Conservation (phyloP, 1,284 basidiomycete species). For the Malassezia psittaci region DNA sequence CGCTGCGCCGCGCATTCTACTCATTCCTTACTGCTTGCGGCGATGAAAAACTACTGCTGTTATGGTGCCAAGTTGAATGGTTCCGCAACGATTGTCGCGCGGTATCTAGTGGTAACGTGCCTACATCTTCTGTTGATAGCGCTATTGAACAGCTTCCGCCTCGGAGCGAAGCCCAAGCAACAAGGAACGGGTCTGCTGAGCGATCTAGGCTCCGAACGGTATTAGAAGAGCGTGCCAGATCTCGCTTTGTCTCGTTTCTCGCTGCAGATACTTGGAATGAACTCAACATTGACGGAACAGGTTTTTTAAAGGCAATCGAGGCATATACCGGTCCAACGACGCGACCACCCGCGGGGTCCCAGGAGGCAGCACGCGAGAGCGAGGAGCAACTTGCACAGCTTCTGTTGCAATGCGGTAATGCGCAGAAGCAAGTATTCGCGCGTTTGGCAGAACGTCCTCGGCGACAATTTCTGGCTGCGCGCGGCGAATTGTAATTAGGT, state of each 20-base stretch:
- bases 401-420: constrained; percentile 11
- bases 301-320: background rate
- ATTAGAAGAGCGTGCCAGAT: background rate
- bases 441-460: background rate
- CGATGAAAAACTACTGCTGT: background rate
- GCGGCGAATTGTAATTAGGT: constrained; percentile 5
- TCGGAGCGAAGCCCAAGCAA: background rate
- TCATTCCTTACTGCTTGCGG: constrained; percentile 1
- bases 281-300: background rate
- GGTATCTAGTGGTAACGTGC: constrained; percentile 2
- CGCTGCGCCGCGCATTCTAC: constrained; percentile 4
- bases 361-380: constrained; percentile 18
- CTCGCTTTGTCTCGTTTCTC: constrained; percentile 1
- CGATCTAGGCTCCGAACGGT: background rate
- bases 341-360: background rate
- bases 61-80: constrained; percentile 16
- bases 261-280: background rate
- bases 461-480: constrained; percentile 1
- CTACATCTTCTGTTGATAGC: background rate
- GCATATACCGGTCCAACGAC: background rate
- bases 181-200: background rate
- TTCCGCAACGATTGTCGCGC: constrained; percentile 16
- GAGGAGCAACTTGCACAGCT: constrained; percentile 25
- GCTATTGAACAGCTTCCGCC: background rate
- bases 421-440: constrained; percentile 7